Evolutionary conservation across 495 filamentous ascomycete species (phyloP).

Genomic region (Gamarada debralockiae): DNA sequence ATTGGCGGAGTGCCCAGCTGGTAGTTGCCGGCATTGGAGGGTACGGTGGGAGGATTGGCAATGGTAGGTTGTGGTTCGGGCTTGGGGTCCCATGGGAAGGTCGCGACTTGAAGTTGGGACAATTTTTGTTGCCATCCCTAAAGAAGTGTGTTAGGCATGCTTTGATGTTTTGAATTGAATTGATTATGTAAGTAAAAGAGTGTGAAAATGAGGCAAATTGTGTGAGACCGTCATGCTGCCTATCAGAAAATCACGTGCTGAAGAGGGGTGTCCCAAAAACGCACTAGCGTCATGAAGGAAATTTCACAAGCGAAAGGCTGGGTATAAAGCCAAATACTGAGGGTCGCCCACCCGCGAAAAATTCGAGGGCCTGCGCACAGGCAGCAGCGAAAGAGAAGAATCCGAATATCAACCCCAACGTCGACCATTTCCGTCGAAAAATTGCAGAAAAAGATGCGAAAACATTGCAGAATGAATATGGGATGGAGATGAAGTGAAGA

Average conservation of each 20-base stretch:
- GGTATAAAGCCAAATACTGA: slow-evolving; percentile 54
- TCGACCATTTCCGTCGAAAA: slow-evolving; percentile 2
- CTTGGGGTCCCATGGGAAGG: slow-evolving; percentile 94
- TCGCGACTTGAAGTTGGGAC: slow-evolving; percentile 72
- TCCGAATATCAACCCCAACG: not conserved
- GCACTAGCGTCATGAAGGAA: slow-evolving; percentile 17
- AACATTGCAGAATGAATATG: not conserved
- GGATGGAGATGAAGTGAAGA: not conserved
- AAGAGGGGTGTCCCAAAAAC: slow-evolving; percentile 14
- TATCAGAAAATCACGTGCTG: slow-evolving; percentile 23
- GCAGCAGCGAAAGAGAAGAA: slow-evolving; percentile 7
- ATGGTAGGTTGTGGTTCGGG: slow-evolving; percentile 42
- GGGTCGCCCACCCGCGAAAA: slow-evolving; percentile 38
- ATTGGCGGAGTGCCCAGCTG: slow-evolving; percentile 18
- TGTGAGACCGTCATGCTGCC: not conserved
- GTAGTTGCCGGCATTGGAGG: slow-evolving; percentile 45
- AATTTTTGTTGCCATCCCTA: slow-evolving; percentile 94
- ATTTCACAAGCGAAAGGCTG: slow-evolving; percentile 17
- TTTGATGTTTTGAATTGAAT: no score
- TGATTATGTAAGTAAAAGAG: slow-evolving; percentile 19
- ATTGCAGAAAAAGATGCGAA: not conserved
- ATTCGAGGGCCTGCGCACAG: slow-evolving; percentile 11
- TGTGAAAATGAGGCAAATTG: not conserved
- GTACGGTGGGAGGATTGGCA: slow-evolving; percentile 46
- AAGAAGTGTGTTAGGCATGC: slow-evolving; percentile 19